Evolutionary conservation across 768 basidiomycete species (phyloP), one percentile per base, ranked within the genome.

Genomic region (Amanita inopinata): DNA sequence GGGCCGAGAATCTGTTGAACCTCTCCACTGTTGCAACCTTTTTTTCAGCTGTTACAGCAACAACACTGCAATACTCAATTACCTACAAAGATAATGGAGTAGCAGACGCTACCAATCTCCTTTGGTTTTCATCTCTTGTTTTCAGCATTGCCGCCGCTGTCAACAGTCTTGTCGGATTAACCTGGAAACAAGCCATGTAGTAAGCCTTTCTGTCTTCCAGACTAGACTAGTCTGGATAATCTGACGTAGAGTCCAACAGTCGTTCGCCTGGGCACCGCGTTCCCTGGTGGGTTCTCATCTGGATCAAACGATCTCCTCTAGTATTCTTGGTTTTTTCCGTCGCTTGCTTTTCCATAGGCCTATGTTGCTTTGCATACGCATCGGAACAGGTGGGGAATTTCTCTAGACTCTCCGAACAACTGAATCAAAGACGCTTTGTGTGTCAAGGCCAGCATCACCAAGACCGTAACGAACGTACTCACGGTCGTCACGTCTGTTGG

Each of bases 121-220:
- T 84, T 50, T 84, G 83, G 82, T 84, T 84, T 51, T 70, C 74
- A 2, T 83, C 80, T 6, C 58, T 86, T 43, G 81, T 86, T 3
- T 84, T 86, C 61, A 81, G 78, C 48, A 84, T 84, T 46, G 80
- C 73, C 15, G 78, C 83, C 2, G 81, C 83, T 17, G 83, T 86
- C 31, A 86, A 84, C 58, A 79, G 77, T 56, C 61, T 84, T 12
- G 63, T 86, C 10, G 83, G 82, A 33, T 58, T 86, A 36, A 83
- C 81, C 0, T 86, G 83, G 83, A 83, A 81, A 55, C 80, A 83
- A 53, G 81, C 83, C 0, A 83, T 84, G 80, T 86, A 86, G 82
- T 84, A 61, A 49, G 80, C 73, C 17, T 8, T 42, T 49, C 41
- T 3, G 41, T 36, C 38, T 22, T n/a, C n/a, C n/a, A n/a, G 34